phyloP scores from a whole-genome alignment of 495 filamentous ascomycete species.

The Articulospora tetracladia region DNA sequence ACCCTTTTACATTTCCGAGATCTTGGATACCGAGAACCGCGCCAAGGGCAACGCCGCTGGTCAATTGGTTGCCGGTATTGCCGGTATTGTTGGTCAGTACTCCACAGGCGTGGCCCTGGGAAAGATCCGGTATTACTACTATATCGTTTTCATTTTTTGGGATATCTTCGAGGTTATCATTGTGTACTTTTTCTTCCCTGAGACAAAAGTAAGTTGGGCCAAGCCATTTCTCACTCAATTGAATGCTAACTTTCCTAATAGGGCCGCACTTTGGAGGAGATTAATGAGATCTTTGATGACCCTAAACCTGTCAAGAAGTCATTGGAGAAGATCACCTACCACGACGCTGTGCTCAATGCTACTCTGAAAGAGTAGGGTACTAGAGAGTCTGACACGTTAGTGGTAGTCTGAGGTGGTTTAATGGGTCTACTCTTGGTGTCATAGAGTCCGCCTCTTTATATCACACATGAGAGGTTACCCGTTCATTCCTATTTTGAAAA shows the following conservation, averaged over 20 bases:
- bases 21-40: slow-evolving; percentile 37
- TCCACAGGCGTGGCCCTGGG: slow-evolving; percentile 44
- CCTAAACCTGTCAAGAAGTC: slow-evolving; percentile 38
- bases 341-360: neutral
- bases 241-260: too few relatives aligned
- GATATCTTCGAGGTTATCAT: slow-evolving; percentile 41
- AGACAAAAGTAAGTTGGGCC: too few relatives aligned
- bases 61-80: slow-evolving; percentile 33
- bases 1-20: slow-evolving; percentile 36
- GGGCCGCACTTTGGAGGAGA: slow-evolving; percentile 57
- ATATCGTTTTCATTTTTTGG: slow-evolving; percentile 47
- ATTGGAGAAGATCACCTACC: slow-evolving; percentile 18
- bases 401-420: too few relatives aligned
- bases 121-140: slow-evolving; percentile 49
- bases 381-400: too few relatives aligned
- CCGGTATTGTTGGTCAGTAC: slow-evolving; percentile 41
- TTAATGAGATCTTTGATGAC: slow-evolving; percentile 49
- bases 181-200: slow-evolving; percentile 65
- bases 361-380: neutral
- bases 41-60: slow-evolving; percentile 44
- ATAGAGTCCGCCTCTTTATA: neutral
- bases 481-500: neutral
- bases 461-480: neutral
- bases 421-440: neutral
- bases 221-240: too few relatives aligned